Evolutionary conservation across 139 green algal genomes (phyloP).

Genomic region (Haematococcus lacustris): DNA sequence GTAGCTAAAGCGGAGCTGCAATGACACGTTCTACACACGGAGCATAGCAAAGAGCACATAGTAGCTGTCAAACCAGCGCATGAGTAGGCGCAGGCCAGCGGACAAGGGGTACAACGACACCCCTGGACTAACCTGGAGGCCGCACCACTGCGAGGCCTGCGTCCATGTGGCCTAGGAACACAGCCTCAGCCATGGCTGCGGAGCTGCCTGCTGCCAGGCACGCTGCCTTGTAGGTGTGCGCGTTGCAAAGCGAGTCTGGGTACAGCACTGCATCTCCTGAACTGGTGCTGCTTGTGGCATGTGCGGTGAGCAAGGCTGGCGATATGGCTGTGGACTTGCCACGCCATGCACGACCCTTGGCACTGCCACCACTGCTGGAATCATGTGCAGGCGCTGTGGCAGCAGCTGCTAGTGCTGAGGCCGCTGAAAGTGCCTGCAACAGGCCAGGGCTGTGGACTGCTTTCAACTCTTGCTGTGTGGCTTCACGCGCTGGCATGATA

Average conservation of each 20-base stretch:
- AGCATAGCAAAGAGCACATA: not conserved
- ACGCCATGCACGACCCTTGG: not conserved
- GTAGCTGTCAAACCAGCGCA: not conserved
- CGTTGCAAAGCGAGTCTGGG: slow-evolving; percentile 10
- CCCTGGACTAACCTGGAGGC: slow-evolving; percentile 42
- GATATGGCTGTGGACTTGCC: not conserved
- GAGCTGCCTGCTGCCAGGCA: slow-evolving; percentile 53
- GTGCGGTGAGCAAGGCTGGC: not conserved
- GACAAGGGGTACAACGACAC: not conserved
- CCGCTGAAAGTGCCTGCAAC: slow-evolving; percentile 15
- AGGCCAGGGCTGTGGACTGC: slow-evolving; percentile 48
- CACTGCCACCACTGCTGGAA: not conserved
- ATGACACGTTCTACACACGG: slow-evolving; percentile 7
- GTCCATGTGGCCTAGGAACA: slow-evolving; percentile 26
- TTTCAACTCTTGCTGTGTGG: slow-evolving; percentile 43
- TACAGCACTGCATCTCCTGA: slow-evolving; percentile 4
- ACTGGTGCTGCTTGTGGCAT: no score
- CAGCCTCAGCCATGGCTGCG: slow-evolving; percentile 41
- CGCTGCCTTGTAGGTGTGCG: slow-evolving; percentile 19
- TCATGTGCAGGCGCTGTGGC: not conserved
- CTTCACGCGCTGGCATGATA: slow-evolving; percentile 33
- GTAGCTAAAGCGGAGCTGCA: slow-evolving; percentile 9
- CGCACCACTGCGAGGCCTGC: slow-evolving; percentile 55
- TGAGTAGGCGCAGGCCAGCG: not conserved
- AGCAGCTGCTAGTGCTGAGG: not conserved